These are phyloP conservation scores for Spinacia oleracea DNA, from an alignment of 179 eudicot species.

Conservation along the genomic window DNA sequence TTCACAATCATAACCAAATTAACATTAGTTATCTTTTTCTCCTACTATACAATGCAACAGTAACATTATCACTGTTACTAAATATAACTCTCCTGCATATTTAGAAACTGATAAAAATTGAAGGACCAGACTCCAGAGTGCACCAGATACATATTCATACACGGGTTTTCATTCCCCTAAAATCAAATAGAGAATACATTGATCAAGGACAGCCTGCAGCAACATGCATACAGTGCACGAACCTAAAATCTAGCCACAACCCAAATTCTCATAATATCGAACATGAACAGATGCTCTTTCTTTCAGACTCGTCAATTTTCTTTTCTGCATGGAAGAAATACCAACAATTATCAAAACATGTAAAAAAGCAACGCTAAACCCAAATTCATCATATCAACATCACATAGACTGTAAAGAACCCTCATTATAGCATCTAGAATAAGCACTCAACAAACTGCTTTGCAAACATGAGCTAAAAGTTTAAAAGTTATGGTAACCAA, in stretches of 20 bases:
- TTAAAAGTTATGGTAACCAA: not conserved
- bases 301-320: constrained; percentile 31
- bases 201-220: constrained; percentile 18
- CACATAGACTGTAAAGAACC: not conserved
- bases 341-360: not conserved
- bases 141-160: constrained; percentile 21
- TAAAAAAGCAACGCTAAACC: too few species aligned
- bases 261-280: constrained; percentile 26
- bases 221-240: constrained; percentile 15
- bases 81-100: constrained; percentile 17
- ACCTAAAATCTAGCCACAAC: not conserved
- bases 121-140: constrained; percentile 11
- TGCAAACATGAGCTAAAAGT: not conserved
- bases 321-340: constrained; percentile 26
- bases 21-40: not conserved
- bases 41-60: constrained; percentile 26
- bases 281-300: constrained; percentile 29
- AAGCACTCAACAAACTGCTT: not conserved
- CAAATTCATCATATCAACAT: not conserved
- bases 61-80: not conserved
- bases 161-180: constrained; percentile 18
- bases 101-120: not conserved
- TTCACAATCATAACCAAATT: constrained; percentile 7
- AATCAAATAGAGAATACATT: constrained; percentile 20
- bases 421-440: not conserved